Percentiles rank a stretch among this genome's conserved stretches.
These are phyloP conservation scores for Paecilomyces variotii DNA, from an alignment of 2,329 filamentous ascomycete species.

Conservation along the genomic window DNA sequence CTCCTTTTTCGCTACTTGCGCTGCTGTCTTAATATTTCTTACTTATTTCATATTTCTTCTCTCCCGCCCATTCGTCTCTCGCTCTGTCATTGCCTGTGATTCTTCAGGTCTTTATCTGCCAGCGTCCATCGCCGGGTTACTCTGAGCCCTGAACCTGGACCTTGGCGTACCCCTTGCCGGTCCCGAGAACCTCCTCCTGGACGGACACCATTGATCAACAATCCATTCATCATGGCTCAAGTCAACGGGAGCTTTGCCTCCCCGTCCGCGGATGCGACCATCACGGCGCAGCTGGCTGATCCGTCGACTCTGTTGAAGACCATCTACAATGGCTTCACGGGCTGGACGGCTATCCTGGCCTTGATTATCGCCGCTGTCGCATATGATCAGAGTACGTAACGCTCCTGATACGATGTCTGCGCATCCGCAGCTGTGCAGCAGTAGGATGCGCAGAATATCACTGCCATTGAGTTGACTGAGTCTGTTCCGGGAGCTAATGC, in stretches of 20 bases:
- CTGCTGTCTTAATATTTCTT: conserved; percentile 4
- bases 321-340: conserved; percentile 50
- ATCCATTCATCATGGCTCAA: conserved; percentile 31
- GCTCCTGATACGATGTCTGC: neutral
- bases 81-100: neutral
- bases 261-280: conserved; percentile 55
- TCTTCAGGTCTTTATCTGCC: conserved; percentile 6
- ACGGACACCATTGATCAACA: neutral
- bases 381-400: conserved; percentile 79
- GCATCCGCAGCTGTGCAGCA: neutral
- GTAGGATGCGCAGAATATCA: neutral
- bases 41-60: conserved; percentile 8
- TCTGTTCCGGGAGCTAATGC: neutral
- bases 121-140: neutral
- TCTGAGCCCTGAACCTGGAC: conserved; percentile 1
- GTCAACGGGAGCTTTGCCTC: conserved; percentile 63
- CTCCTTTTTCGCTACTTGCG: conserved; percentile 3
- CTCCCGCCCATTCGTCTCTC: conserved; percentile 10
- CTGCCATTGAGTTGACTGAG: neutral
- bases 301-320: conserved; percentile 45
- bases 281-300: conserved; percentile 47
- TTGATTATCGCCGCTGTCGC: conserved; percentile 62
- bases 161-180: conserved; percentile 2
- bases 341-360: conserved; percentile 62
- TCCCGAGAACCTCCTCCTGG: neutral